Percentiles rank a stretch among this genome's conserved stretches.
These are phyloP conservation scores for Boeremia exigua DNA, from an alignment of 2,329 filamentous ascomycete species.

Conservation along the genomic window DNA sequence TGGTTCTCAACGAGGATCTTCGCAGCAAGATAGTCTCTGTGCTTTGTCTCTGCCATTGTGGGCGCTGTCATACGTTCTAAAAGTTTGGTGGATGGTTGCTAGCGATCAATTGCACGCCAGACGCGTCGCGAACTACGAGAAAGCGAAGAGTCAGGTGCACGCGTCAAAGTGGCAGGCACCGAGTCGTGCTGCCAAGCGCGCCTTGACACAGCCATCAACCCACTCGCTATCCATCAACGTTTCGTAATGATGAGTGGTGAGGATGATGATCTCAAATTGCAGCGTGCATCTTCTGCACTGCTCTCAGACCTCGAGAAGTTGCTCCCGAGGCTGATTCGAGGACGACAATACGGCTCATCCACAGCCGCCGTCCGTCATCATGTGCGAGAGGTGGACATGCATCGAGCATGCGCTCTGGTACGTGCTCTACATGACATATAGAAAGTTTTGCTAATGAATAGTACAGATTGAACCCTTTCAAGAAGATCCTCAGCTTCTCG, in stretches of 20 bases:
- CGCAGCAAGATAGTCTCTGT: slow-evolving; percentile 75
- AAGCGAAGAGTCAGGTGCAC: slow-evolving; percentile 34
- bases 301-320: slow-evolving; percentile 40
- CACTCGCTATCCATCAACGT: background rate
- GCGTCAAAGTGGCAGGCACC: slow-evolving; percentile 33
- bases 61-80: slow-evolving; percentile 1
- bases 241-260: slow-evolving; percentile 47
- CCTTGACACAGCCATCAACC: slow-evolving; percentile 4
- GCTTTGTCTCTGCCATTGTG: slow-evolving; percentile 61
- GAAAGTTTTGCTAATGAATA: slow-evolving; percentile 5
- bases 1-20: slow-evolving; percentile 78
- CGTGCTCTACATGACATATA: background rate
- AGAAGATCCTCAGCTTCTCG: slow-evolving; percentile 91
- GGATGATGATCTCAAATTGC: slow-evolving; percentile 55
- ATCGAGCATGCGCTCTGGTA: slow-evolving; percentile 47
- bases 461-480: slow-evolving; percentile 81
- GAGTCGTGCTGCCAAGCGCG: slow-evolving; percentile 34
- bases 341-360: slow-evolving; percentile 29
- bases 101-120: background rate
- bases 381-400: slow-evolving; percentile 50
- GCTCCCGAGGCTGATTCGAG: slow-evolving; percentile 48
- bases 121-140: slow-evolving; percentile 12
- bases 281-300: slow-evolving; percentile 49
- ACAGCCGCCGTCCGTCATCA: slow-evolving; percentile 42
- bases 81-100: slow-evolving; percentile 1